Evolutionary conservation across 2,329 filamentous ascomycete species (phyloP).

Genomic region (Colletotrichum tamarilloi): DNA sequence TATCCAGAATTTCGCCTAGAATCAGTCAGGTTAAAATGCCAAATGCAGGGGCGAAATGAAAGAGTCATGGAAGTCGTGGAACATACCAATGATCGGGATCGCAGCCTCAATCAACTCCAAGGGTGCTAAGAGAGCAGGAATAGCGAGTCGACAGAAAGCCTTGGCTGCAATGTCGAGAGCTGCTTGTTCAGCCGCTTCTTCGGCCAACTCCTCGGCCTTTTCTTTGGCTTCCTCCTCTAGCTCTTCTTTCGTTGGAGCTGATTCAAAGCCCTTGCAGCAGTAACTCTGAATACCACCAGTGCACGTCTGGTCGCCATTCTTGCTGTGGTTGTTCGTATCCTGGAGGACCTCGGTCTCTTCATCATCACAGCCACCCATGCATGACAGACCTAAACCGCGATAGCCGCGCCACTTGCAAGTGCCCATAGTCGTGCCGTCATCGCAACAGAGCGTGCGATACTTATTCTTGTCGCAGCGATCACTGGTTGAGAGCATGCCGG

Average conservation of each 20-base stretch:
- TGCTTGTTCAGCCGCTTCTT: constrained; percentile 41
- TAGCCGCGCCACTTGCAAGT: constrained; percentile 43
- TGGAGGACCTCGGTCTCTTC: constrained; percentile 38
- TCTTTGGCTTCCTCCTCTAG: constrained; percentile 39
- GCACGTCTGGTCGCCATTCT: constrained; percentile 44
- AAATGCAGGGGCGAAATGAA: background rate
- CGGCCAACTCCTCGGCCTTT: constrained; percentile 39
- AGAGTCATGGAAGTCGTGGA: background rate
- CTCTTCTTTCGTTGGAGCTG: constrained; percentile 36
- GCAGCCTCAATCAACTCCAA: background rate
- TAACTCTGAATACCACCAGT: constrained; percentile 43
- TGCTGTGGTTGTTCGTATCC: constrained; percentile 43
- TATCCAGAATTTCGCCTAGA: background rate
- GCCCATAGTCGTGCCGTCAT: constrained; percentile 38
- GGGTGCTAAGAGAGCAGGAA: constrained; percentile 40
- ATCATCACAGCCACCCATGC: constrained; percentile 42
- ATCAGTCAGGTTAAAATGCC: background rate
- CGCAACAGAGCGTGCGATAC: constrained; percentile 44
- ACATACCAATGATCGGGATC: background rate
- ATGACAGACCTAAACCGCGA: constrained; percentile 43
- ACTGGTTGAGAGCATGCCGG: constrained; percentile 39
- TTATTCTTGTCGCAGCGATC: constrained; percentile 40
- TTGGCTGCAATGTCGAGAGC: constrained; percentile 48
- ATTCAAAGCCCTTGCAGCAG: constrained; percentile 45
- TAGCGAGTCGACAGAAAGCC: constrained; percentile 47